Evolutionary conservation across 2,329 filamentous ascomycete genomes (phyloP), one percentile per base, ranked within the genome.

Genomic region (Ophiostoma pallidulum): DNA sequence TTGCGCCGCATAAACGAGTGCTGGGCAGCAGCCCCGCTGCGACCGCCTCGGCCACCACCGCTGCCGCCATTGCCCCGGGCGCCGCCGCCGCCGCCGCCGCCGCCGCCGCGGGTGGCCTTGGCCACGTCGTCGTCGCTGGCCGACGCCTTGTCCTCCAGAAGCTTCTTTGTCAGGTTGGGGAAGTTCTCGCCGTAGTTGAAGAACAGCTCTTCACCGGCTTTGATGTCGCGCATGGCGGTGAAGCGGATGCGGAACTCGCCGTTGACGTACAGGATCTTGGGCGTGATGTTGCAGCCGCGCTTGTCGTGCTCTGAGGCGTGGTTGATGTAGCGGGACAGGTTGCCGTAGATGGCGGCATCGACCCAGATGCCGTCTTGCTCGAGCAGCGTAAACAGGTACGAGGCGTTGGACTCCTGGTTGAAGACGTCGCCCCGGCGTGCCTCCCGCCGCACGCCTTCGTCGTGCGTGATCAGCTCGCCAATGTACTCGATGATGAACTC

Each of bases 241-340:
- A 92, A 84, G 38, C 80, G 84, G 60, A 92, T 87, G 13, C 87
- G 77, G 56, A 82, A 82, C 52, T 86, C 81, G 20, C 82, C 82
- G 56, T 87, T 86, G 49, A 87, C 86, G 43, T 86, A 77, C 14
- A 84, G 63, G 45, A 87, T 82, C 49, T 77, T 75, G 2, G 84
- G 76, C 14, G 69, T 73, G 50, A 80, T 76, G 53, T 81, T 78
- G 59, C 81, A 80, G 46, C 84, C 60, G 54, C 68, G 57, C 51
- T 68, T 67, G 51, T 72, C 67, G 38, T 63, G 61, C 41, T 72
- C 69, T 1, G 72, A 71, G 13, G 84, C 81, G 57, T 91, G 85
- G 62, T 94, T 92, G 62, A 92, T 87, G 64, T 89, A 92, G 4
- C 87, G 79, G 40, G 84, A 82, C 53, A 90, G 80, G 60, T 91